phyloP scores from a whole-genome alignment of 371 early-diverging fungal species.

The Mortierella sp. region DNA sequence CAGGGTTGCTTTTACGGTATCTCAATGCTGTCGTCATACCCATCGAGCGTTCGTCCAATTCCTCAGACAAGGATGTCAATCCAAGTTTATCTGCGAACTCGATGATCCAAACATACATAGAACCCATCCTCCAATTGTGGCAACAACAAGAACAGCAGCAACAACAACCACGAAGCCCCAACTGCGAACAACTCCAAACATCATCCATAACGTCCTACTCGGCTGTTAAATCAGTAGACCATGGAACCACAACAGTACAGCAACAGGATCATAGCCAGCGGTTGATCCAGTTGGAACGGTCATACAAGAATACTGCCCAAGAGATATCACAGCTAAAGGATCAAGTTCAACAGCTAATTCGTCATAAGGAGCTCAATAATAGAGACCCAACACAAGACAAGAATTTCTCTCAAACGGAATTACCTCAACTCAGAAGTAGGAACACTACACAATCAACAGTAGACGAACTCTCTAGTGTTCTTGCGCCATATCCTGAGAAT shows the following conservation, averaged over 20 bases:
- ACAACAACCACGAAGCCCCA: neutral
- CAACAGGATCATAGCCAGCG: conserved; percentile 24
- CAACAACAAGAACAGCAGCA: conserved; percentile 19
- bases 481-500: neutral
- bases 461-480: too few relatives aligned
- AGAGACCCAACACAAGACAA: neutral
- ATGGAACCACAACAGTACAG: conserved; percentile 3
- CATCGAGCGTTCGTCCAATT: neutral
- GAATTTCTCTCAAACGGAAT: neutral
- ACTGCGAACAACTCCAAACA: conserved; percentile 3
- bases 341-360: conserved; percentile 16
- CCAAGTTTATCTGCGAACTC: neutral
- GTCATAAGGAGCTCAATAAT: neutral
- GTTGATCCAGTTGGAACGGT: conserved; percentile 22
- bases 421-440: too few relatives aligned
- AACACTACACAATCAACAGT: neutral
- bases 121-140: conserved; percentile 22
- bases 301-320: conserved; percentile 12
- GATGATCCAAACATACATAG: conserved; percentile 17
- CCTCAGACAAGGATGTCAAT: too few relatives aligned
- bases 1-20: neutral
- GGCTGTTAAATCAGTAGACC: neutral
- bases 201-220: neutral
- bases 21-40: conserved; percentile 13
- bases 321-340: conserved; percentile 34